Base-by-base conservation (phyloP, 2,329 filamentous ascomycete genomes). In the Phialophora verrucosa region DNA sequence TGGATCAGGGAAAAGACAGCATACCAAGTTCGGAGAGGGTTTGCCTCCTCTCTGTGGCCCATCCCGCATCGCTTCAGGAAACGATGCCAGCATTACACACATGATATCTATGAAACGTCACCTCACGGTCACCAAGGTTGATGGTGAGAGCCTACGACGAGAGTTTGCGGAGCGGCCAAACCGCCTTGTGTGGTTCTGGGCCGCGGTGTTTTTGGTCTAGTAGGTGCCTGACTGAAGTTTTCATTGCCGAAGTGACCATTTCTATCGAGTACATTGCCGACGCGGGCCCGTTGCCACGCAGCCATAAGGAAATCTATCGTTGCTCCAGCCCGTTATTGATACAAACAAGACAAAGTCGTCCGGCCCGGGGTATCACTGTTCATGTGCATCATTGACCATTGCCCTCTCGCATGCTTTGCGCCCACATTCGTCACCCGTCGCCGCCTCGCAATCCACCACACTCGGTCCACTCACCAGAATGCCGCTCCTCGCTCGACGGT, bases 291-390 rank as follows among this genome's bases (percentile, higher is more conserved):
- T 44, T 44, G 17, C 17, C 38, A 44, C 38, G 38, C 38, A n/a
- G 17, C 38, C 38, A 44, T 8, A 44, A 44, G 38, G 38, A 44
- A 44, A 44, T 44, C 38, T 44, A 44, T 44, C 12, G 6, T n/a
- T 20, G 38, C 38, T 35, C 38, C 14, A 44, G 17, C 38, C 17
- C 2, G 2, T 2, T 44, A 20, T 44, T 44, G 38, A 44, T 44
- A 44, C 38, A 44, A 51, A 51, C 7, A 51, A 51, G 25, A 51
- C n/a, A 51, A 25, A 23, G 7, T 27, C 25, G 8, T 23, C 23
- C 49, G 20, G 49, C 49, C 49, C 10, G 49, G 49, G 49, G 49
- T 51, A 51, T 51, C 49, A 51, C 20, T 51, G 49, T 51, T 29
- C 49, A 29, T 44, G 38, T 44, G 38, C 38, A 44, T 44, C 38